Evolutionary conservation across 257 asterid genomes (phyloP), one percentile per base, ranked within the genome.

Genomic region (Plantago major): DNA sequence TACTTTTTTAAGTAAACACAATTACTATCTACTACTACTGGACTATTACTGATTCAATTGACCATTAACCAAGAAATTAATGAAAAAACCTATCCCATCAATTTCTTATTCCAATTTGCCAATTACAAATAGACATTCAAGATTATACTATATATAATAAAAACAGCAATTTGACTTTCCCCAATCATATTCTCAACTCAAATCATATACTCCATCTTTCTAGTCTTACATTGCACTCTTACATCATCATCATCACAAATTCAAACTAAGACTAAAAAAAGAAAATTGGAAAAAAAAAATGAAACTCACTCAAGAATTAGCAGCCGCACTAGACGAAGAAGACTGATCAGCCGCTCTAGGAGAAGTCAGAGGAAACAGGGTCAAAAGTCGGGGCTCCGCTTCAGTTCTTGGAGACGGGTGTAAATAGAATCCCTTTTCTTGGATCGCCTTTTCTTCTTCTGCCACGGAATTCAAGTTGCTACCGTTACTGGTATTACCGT

Each of bases 391-490:
- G 73, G 95, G 98, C 86, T 86, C 96, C 60, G 93, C 73, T 8
- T 49, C 26, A 18, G 81, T 95, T 60, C 86, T 77, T 45, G 95
- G 95, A 13, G 95, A 86, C 67, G 84, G 95, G 47, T 92, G 98
- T 59, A 92, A 72, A 67, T 76, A 86, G 49, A 86, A 92, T 1
- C 92, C 94, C 42, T 86, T 86, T 19, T 78, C 83, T 0, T 83
- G 81, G 17, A 92, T 92, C 3, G 98, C 98, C 68, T 70, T 82
- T 7, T 89, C 95, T 79, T 88, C 96, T 8, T 90, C 96, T 71
- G 55, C 76, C 70, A 48, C 40, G 8, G 40, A 45, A 67, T 86
- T 75, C 81, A 89, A 42, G 63, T 53, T 76, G 28, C 63, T 68
- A 11, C 7, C 8, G 8, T 33, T 33, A 7, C 0, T 33, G 40